Evolutionary conservation across 129 eudicot genomes (phyloP).

Genomic region (Mikania micrantha): DNA sequence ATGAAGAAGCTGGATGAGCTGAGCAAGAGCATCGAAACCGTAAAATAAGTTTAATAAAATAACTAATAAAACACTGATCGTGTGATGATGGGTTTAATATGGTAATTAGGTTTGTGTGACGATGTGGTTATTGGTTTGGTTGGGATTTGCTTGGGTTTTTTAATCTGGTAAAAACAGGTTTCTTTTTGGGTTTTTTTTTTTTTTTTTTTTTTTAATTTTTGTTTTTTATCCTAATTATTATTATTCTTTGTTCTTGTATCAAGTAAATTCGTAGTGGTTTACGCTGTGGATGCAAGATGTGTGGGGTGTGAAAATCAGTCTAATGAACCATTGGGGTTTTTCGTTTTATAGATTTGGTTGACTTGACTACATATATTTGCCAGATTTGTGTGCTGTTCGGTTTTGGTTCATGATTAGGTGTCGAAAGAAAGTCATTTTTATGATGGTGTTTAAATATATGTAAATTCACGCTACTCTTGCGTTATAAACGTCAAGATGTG

Average conservation of each 20-base stretch:
- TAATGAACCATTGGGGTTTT: too few relatives aligned
- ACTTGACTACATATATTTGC: too few relatives aligned
- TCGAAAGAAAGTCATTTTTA: too few relatives aligned
- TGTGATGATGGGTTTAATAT: constrained; percentile 18
- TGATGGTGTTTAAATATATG: too few relatives aligned
- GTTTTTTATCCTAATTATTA: background rate
- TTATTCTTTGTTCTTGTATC: constrained; percentile 13
- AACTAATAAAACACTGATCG: background rate
- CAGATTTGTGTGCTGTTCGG: too few relatives aligned
- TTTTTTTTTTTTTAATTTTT: too few relatives aligned
- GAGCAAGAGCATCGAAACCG: constrained; percentile 79
- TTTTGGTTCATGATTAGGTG: too few relatives aligned
- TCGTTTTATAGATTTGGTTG: too few relatives aligned
- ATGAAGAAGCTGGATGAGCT: constrained; percentile 91
- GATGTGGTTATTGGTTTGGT: constrained; percentile 60
- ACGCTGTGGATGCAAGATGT: too few relatives aligned
- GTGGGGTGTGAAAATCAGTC: background rate
- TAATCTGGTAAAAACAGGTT: constrained; percentile 48
- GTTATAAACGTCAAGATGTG: too few relatives aligned
- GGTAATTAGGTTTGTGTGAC: constrained; percentile 61
- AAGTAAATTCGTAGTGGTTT: constrained; percentile 3
- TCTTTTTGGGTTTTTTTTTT: too few relatives aligned
- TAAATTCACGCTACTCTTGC: too few relatives aligned
- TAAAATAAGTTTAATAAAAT: constrained; percentile 29
- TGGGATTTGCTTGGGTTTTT: constrained; percentile 32